Evolutionary conservation across 257 asterid genomes (phyloP).

Genomic region (Solanum paucissectum): DNA sequence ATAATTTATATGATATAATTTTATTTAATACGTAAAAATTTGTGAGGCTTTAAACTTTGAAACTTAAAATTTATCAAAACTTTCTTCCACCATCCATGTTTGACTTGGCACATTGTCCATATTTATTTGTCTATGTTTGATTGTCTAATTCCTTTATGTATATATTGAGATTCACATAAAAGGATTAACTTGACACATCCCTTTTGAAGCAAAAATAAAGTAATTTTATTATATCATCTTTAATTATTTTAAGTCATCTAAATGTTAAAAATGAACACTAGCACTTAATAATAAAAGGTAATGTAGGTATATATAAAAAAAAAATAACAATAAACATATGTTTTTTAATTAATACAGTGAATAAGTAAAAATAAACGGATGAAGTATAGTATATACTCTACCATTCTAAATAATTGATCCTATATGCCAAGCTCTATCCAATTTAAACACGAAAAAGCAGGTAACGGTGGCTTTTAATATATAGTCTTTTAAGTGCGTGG

Average conservation of each 20-base stretch:
- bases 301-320: not conserved
- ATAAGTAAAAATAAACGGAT: too few relatives aligned
- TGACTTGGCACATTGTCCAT: not conserved
- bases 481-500: not conserved
- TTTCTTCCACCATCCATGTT: not conserved
- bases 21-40: not conserved
- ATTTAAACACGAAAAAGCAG: not conserved
- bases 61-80: not conserved
- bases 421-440: not conserved
- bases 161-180: not conserved
- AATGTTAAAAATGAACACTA: not conserved
- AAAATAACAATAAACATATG: not conserved
- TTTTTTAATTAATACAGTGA: accelerated
- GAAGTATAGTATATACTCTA: not conserved
- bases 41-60: not conserved
- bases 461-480: not conserved
- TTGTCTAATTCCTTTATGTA: not conserved
- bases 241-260: not conserved
- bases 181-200: too few relatives aligned
- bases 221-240: not conserved
- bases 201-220: not conserved
- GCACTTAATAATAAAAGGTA: not conserved
- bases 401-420: not conserved
- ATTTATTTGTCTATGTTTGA: not conserved
- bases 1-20: not conserved